Conservation (phyloP, 441 rosid genomes). For the Syzygium syzygioides region DNA sequence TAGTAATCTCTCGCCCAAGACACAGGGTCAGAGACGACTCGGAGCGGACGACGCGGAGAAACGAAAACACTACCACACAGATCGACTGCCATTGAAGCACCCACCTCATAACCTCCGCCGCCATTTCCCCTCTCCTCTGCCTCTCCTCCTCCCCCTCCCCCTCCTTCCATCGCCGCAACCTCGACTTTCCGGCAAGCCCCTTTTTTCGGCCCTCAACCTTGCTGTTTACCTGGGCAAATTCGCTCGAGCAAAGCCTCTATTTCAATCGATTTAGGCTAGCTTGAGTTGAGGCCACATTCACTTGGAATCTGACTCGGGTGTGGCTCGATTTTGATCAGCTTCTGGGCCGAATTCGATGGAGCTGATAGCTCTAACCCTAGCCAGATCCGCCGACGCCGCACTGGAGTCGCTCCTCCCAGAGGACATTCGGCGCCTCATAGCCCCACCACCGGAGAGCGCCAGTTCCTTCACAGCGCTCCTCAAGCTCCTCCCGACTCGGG, state of each 20-base stretch:
- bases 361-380: conserved; percentile 20
- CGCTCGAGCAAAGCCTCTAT: neutral
- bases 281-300: neutral
- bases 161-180: neutral
- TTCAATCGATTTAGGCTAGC: neutral
- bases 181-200: neutral
- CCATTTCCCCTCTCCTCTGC: neutral
- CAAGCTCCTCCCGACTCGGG: conserved; percentile 71
- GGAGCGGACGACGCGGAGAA: neutral
- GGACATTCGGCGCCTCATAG: conserved; percentile 48
- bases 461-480: conserved; percentile 85
- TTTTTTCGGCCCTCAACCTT: neutral
- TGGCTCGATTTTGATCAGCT: neutral
- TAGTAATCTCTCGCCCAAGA: conserved; percentile 6
- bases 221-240: neutral
- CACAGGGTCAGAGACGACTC: neutral
- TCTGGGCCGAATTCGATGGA: conserved; percentile 28
- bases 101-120: neutral
- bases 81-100: conserved; percentile 16
- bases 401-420: conserved; percentile 58
- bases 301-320: neutral
- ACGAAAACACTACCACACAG: no score
- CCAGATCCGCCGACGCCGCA: conserved; percentile 29
- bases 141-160: neutral
- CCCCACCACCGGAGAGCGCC: conserved; percentile 42